Conservation (phyloP, 176 grass and related monocot species). For the Urochloa ruziziensis region DNA sequence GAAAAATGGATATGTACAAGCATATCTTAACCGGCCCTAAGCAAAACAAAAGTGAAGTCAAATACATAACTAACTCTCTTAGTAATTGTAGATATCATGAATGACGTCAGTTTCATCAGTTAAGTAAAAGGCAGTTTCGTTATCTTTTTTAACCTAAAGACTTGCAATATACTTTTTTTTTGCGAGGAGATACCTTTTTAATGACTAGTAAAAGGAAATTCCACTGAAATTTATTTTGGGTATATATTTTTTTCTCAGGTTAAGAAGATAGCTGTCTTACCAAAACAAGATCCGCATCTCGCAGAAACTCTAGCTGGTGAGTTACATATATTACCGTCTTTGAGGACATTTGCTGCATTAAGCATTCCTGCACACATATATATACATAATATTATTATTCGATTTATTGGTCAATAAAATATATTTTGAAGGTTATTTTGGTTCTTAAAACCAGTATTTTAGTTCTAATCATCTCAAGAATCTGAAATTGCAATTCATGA, state of each 20-base stretch:
- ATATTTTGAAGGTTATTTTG: too few relatives aligned
- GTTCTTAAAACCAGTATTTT: not conserved
- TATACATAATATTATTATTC: not conserved
- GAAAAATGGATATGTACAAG: too few relatives aligned
- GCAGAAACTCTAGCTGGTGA: constrained; percentile 86
- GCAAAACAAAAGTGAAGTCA: too few relatives aligned
- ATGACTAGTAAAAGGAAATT: not conserved
- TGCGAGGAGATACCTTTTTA: too few relatives aligned
- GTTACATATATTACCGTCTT: constrained; percentile 90
- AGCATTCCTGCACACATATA: constrained; percentile 67
- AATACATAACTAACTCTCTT: not conserved
- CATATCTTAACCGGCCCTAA: too few relatives aligned
- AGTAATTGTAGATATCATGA: not conserved
- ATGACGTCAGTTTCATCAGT: not conserved
- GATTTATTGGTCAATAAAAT: not conserved
- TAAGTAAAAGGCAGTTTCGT: too few relatives aligned
- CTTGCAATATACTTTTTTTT: constrained; percentile 1
- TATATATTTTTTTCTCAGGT: not conserved
- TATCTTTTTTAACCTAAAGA: not conserved
- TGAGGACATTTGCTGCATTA: constrained; percentile 55
- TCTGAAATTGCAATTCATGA: constrained; percentile 2
- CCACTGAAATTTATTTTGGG: not conserved
- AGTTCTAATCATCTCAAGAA: not conserved
- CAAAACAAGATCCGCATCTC: constrained; percentile 73
- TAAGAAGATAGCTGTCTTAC: constrained; percentile 45